Base-by-base conservation (phyloP, 1,284 basidiomycete genomes). In the Tilletiopsis washingtonensis region DNA sequence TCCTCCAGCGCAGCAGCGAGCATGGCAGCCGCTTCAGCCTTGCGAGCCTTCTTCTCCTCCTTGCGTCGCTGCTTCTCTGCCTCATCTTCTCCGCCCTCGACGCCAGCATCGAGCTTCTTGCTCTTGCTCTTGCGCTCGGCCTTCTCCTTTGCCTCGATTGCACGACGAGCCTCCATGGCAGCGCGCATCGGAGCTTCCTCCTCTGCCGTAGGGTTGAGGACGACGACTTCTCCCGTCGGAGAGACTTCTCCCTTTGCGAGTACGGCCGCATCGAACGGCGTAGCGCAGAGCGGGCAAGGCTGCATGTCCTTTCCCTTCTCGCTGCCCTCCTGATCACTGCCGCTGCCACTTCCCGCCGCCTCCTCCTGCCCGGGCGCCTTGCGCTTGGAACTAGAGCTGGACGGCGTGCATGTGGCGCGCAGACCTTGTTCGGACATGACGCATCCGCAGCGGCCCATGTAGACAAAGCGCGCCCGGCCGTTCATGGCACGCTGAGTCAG, bases 401-500 rank as follows among this genome's bases (percentile, higher is more conserved):
- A 15, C 34, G 12, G 21, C 12, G 9, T 4, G 6, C 24, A 32
- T 24, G 53, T 43, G 19, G 59, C 54, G 3, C 54, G 54, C 5
- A 73, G 49, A 7, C 70, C 69, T 4, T 52, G 54, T 32, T 59
- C 58, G 44, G 59, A 64, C 51, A 73, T 50, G 3, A 60, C 64
- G 51, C 65, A 68, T 0, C 70, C 69, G 38, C 64, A 69, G 20
- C 42, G 26, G 23, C 49, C 42, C 3, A 73, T 47, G 47, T 66
- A 71, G 32, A 71, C 58, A 42, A 67, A 70, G 11, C 57, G 56
- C 32, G 62, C 55, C 40, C 57, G 59, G 9, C 70, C 70, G 46
- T 70, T 67, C 61, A 73, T 62, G 39, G 59, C 57, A 26, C 59
- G 57, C 37, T 51, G 48, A 3, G 67, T 68, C 15, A 73, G 61